Conservation (phyloP, 805 yeast genomes). For the Pichia deserticola region DNA sequence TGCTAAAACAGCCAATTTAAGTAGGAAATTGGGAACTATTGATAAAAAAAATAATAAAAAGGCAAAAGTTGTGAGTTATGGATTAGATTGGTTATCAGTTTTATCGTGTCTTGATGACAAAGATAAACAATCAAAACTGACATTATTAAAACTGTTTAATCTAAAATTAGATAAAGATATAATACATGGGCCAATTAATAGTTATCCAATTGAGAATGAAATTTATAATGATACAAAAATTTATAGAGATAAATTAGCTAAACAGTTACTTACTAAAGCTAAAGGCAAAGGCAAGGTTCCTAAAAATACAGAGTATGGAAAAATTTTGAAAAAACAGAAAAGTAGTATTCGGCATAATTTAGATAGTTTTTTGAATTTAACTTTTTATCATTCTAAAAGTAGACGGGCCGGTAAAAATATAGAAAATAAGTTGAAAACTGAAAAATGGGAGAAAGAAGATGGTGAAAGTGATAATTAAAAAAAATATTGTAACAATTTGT, state of each 20-base stretch:
- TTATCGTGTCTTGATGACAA: not conserved
- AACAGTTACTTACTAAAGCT: not conserved
- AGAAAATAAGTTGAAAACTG: not conserved
- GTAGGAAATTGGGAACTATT: not conserved
- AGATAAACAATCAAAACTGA: not conserved
- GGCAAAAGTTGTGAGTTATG: not conserved
- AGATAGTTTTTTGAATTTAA: constrained; percentile 1
- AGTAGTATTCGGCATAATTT: constrained; percentile 1
- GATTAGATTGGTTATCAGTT: constrained; percentile 7
- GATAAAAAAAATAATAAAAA: not conserved
- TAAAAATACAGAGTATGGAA: not conserved
- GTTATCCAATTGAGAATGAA: constrained; percentile 1
- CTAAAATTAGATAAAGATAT: constrained; percentile 2
- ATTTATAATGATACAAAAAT: not conserved
- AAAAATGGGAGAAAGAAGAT: too few relatives aligned
- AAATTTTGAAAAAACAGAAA: not conserved
- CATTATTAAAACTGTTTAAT: constrained; percentile 3
- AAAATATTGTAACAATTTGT: not conserved
- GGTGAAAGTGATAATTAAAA: not conserved
- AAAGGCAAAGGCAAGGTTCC: not conserved
- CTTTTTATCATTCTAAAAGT: not conserved
- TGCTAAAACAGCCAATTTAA: not conserved
- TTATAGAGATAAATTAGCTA: not conserved
- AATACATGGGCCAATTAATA: constrained; percentile 4
- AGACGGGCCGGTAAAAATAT: not conserved